Base-by-base conservation (phyloP, 2,329 filamentous ascomycete genomes). In the Pseudogymnoascus sp. region DNA sequence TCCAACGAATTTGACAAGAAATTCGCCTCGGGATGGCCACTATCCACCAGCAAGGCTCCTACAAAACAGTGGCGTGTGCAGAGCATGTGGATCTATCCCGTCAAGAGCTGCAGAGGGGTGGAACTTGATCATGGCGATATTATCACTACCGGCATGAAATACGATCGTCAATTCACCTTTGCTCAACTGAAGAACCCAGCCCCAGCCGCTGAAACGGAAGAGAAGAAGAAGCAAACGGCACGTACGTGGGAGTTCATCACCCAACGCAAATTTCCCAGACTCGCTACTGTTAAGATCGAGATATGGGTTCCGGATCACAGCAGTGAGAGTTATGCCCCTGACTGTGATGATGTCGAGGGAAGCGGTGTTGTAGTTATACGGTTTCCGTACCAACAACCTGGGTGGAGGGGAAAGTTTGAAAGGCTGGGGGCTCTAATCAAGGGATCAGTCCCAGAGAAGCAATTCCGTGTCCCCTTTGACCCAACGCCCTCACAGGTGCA, bases 161-260 rank as follows among this genome's bases (percentile, higher is more conserved):
- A 88, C 73, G 92, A 97, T 74, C 84, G 91, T 5, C 83, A 93
- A 67, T 96, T 92, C 77, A 87, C 85, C 58, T 90, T 97, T 71
- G 91, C 89, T 1, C 87, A 92, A 73, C 77, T 82, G 64, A 77
- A 77, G 71, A 79, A 77, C 68, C 76, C 77, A 37, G 63, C 71
- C 31, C 58, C 58, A 4, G 71, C 75, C 59, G 69, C 70, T 10
- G 67, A 72, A 12, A 69, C 70, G 7, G 68, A 68, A 15, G 70
- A 73, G 33, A 74, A 72, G 33, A 74, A 72, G 62, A 74, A 76
- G 65, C 48, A 55, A 4, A 72, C 73, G 61, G 70, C 74, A 58
- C 79, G 79, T 67, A 74, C 75, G 25, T 94, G 89, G 89, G 80
- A 85, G 12, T 87, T 89, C 71, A 78, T 91, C 72, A 90, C 89